Evolutionary conservation across 1,284 basidiomycete species (phyloP).

Genomic region (Trichosporon sp.): DNA sequence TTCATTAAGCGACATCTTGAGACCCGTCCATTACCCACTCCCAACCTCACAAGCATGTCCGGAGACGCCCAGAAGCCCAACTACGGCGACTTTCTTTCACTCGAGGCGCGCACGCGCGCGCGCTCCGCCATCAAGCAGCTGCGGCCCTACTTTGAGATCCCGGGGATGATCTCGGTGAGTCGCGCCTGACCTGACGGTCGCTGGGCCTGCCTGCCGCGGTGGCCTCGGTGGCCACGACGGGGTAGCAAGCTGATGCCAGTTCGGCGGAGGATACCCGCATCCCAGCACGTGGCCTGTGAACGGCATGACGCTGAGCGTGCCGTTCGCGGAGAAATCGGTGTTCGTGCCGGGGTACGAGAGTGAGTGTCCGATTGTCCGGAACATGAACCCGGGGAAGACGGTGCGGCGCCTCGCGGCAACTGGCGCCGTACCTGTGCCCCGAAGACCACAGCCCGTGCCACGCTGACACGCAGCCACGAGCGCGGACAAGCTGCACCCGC

Average conservation of each 20-base stretch:
- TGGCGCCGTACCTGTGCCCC: no score
- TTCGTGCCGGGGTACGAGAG: conserved; percentile 37
- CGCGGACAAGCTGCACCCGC: conserved; percentile 27
- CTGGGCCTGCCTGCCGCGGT: no score
- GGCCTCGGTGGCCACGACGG: no score
- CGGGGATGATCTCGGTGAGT: conserved; percentile 30
- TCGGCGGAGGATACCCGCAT: conserved; percentile 34
- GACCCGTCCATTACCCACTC: not conserved
- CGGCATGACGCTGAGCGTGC: conserved; percentile 39
- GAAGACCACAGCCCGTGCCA: not conserved
- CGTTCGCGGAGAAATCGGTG: conserved; percentile 34
- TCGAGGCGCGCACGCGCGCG: conserved; percentile 20
- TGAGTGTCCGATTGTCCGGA: no score
- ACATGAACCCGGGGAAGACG: no score
- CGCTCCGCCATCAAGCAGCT: conserved; percentile 25
- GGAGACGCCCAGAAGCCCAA: conserved; percentile 7
- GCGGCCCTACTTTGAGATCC: conserved; percentile 27
- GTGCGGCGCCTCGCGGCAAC: no score
- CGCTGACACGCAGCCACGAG: conserved; percentile 15
- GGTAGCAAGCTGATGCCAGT: conserved; percentile 20
- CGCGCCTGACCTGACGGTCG: not conserved
- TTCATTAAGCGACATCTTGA: no score
- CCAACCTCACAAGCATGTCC: not conserved
- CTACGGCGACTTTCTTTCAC: conserved; percentile 22
- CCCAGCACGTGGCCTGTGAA: conserved; percentile 39